phyloP scores from a whole-genome alignment of 1,284 basidiomycete genomes.

The Heterobasidion occidentale region DNA sequence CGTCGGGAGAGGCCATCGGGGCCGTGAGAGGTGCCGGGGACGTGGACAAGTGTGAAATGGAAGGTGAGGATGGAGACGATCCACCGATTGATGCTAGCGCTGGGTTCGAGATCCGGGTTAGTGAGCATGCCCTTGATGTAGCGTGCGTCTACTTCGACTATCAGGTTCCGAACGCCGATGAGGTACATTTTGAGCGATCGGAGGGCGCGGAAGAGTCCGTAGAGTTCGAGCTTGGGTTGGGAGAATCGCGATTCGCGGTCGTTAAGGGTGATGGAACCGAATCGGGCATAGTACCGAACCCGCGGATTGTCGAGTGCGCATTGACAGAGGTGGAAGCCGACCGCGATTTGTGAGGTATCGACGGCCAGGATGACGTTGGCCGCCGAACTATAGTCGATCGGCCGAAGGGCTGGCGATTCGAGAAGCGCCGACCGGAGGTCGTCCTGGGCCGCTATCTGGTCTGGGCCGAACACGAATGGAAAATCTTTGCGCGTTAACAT shows the following conservation, averaged over 20 bases:
- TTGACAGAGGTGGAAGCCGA: constrained; percentile 23
- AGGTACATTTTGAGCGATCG: constrained; percentile 19
- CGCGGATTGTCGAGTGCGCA: constrained; percentile 9
- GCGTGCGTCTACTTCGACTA: constrained; percentile 24
- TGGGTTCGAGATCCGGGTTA: constrained; percentile 22
- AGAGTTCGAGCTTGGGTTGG: constrained; percentile 33
- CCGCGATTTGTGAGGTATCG: constrained; percentile 24
- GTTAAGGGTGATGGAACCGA: constrained; percentile 27
- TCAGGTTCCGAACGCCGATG: constrained; percentile 24
- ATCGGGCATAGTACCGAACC: constrained; percentile 3
- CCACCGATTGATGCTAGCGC: constrained; percentile 31
- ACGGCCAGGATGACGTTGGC: constrained; percentile 21
- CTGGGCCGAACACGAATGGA: constrained; percentile 12
- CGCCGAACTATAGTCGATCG: constrained; percentile 21
- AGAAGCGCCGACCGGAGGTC: constrained; percentile 14
- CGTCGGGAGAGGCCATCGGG: neutral
- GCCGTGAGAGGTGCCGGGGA: constrained; percentile 8
- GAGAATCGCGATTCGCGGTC: constrained; percentile 27
- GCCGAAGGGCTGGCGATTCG: constrained; percentile 14
- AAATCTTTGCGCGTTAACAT: constrained; percentile 10
- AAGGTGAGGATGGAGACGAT: constrained; percentile 29
- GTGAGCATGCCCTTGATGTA: constrained; percentile 3
- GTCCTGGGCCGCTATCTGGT: constrained; percentile 11
- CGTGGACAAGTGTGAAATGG: constrained; percentile 24
- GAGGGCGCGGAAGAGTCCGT: constrained; percentile 27